Evolutionary conservation across 257 asterid species (phyloP).

Genomic region (Solanum etuberosum): DNA sequence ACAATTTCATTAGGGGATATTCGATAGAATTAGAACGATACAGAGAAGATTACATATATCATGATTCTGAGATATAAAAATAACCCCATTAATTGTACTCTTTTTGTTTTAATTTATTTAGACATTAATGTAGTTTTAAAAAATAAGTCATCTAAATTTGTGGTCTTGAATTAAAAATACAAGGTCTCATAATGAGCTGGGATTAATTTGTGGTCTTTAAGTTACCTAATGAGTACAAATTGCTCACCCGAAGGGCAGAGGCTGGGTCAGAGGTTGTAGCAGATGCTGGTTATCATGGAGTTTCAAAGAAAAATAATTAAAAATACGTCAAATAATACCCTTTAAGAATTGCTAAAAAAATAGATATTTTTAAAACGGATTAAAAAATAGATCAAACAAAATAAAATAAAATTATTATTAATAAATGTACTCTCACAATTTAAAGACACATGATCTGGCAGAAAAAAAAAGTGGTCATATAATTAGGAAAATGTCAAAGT

Average conservation of each 20-base stretch:
- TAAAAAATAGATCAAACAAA: too few relatives aligned
- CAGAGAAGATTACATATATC: background rate
- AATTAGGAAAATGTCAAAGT: background rate
- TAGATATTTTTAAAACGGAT: background rate
- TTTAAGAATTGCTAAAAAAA: too few relatives aligned
- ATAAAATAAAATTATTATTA: background rate
- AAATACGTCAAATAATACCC: too few relatives aligned
- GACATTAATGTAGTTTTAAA: too few relatives aligned
- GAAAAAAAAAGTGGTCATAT: background rate
- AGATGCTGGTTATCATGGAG: fast-evolving
- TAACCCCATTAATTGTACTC: background rate
- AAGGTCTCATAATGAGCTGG: too few relatives aligned
- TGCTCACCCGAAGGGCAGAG: too few relatives aligned
- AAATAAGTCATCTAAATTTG: too few relatives aligned
- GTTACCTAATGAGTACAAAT: too few relatives aligned
- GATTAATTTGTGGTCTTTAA: too few relatives aligned
- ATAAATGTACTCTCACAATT: background rate
- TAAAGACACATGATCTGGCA: background rate
- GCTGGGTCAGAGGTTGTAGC: fast-evolving
- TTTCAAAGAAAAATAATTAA: too few relatives aligned
- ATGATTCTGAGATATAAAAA: background rate
- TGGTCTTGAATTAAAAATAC: too few relatives aligned
- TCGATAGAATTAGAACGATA: background rate
- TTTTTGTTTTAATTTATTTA: too few relatives aligned
- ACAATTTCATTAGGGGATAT: background rate